Evolutionary conservation across 495 filamentous ascomycete genomes (phyloP).

Genomic region (Chaetomium cochliodes): DNA sequence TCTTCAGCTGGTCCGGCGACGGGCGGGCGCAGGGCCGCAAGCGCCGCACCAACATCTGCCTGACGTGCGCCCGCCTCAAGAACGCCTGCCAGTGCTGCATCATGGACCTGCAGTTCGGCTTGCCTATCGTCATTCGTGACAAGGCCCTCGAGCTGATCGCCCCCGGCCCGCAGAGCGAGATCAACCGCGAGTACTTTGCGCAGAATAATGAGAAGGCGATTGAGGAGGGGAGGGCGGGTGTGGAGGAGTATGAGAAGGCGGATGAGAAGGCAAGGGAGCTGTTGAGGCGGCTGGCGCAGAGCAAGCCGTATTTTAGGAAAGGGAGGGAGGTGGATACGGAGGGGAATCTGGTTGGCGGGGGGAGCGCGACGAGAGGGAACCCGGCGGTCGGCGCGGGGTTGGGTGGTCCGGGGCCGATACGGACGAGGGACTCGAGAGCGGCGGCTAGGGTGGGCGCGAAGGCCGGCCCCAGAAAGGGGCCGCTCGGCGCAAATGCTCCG

Average conservation of each 20-base stretch:
- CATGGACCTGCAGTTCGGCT: conserved; percentile 91
- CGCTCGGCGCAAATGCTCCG: conserved; percentile 64
- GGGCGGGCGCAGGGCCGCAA: conserved; percentile 74
- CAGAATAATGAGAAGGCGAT: conserved; percentile 95
- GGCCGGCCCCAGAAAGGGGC: conserved; percentile 45
- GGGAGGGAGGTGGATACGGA: conserved; percentile 63
- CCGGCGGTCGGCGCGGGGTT: conserved; percentile 46
- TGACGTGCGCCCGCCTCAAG: conserved; percentile 92
- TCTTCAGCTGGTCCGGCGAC: conserved; percentile 90
- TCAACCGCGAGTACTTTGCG: conserved; percentile 96
- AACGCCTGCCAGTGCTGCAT: conserved; percentile 99
- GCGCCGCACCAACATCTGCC: conserved; percentile 85
- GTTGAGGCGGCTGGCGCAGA: conserved; percentile 77
- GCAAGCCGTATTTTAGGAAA: conserved; percentile 91
- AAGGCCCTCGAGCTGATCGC: conserved; percentile 97
- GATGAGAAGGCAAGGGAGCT: conserved; percentile 94
- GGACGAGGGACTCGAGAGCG: conserved; percentile 61
- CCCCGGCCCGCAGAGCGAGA: conserved; percentile 81
- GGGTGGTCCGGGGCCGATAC: conserved; percentile 63
- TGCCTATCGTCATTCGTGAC: conserved; percentile 90
- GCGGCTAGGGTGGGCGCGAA: conserved; percentile 50
- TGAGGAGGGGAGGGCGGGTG: conserved; percentile 76
- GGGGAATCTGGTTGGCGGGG: conserved; percentile 36
- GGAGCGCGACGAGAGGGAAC: conserved; percentile 40
- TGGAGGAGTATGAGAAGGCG: conserved; percentile 89